Evolutionary conservation across 1,284 basidiomycete species (phyloP).

Genomic region (Ustilago sp.): DNA sequence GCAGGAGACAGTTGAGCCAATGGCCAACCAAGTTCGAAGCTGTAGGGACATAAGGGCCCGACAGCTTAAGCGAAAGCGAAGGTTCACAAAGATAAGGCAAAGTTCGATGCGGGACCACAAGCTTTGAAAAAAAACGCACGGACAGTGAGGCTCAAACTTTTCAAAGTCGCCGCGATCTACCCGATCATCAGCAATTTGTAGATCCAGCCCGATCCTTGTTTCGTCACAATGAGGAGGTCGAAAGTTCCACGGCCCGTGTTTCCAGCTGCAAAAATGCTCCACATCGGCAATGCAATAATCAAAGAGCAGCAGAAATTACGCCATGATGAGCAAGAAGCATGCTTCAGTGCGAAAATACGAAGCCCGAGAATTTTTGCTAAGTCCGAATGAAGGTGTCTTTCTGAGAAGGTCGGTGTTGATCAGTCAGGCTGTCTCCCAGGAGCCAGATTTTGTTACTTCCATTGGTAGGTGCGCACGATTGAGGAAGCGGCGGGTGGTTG

Average conservation of each 20-base stretch:
- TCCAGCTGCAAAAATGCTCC: constrained; percentile 8
- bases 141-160: constrained; percentile 4
- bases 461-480: neutral
- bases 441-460: neutral
- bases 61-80: constrained; percentile 3
- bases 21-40: constrained; percentile 7
- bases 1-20: neutral
- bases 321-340: constrained; percentile 1
- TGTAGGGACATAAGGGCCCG: constrained; percentile 13
- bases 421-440: constrained; percentile 1
- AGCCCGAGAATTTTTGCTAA: neutral
- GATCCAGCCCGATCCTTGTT: neutral
- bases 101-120: neutral
- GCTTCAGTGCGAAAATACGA: constrained; percentile 4
- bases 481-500: neutral
- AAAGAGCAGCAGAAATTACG: neutral
- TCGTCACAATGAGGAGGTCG: neutral
- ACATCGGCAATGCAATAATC: constrained; percentile 18
- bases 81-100: constrained; percentile 13
- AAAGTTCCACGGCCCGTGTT: constrained; percentile 4
- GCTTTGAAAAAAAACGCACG: neutral
- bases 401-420: neutral
- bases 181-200: neutral
- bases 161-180: neutral
- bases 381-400: constrained; percentile 1